A percentile compares a stretch with the other conserved stretches of the same genome.
Evolutionary conservation across 2,329 filamentous ascomycete genomes (phyloP).

Genomic region (Aaosphaeria pasadenensis): DNA sequence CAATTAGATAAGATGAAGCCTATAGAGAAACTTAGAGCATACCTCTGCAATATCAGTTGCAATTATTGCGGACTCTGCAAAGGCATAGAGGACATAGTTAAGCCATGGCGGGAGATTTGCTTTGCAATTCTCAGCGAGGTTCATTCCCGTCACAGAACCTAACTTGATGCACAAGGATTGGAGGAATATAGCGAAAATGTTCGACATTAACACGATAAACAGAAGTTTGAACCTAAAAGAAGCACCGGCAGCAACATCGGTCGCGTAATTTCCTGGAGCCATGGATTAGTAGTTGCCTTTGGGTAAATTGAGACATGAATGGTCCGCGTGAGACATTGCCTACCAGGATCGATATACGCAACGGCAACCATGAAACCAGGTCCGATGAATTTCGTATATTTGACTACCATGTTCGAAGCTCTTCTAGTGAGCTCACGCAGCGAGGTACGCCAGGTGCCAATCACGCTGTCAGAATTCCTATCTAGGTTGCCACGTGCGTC

Average conservation of each 20-base stretch:
- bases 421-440: constrained; percentile 2
- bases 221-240: constrained; percentile 63
- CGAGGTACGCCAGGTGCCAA: neutral
- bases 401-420: constrained; percentile 33
- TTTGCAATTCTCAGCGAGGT: constrained; percentile 49
- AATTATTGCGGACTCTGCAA: constrained; percentile 57
- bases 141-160: constrained; percentile 49
- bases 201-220: constrained; percentile 67
- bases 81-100: constrained; percentile 52
- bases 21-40: constrained; percentile 1
- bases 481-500: constrained; percentile 1
- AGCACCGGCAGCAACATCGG: constrained; percentile 66
- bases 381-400: constrained; percentile 59
- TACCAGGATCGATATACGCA: constrained; percentile 49
- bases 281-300: neutral
- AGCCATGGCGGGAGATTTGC: constrained; percentile 52
- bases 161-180: constrained; percentile 64
- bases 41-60: constrained; percentile 59
- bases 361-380: constrained; percentile 62
- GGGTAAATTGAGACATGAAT: neutral
- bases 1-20: constrained; percentile 2
- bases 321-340: constrained; percentile 1
- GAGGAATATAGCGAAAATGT: constrained; percentile 68
- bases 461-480: constrained; percentile 1
- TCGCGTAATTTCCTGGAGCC: constrained; percentile 64